Conservation (phyloP, 1,284 basidiomycete species). For the Ceratobasidium sp. region DNA sequence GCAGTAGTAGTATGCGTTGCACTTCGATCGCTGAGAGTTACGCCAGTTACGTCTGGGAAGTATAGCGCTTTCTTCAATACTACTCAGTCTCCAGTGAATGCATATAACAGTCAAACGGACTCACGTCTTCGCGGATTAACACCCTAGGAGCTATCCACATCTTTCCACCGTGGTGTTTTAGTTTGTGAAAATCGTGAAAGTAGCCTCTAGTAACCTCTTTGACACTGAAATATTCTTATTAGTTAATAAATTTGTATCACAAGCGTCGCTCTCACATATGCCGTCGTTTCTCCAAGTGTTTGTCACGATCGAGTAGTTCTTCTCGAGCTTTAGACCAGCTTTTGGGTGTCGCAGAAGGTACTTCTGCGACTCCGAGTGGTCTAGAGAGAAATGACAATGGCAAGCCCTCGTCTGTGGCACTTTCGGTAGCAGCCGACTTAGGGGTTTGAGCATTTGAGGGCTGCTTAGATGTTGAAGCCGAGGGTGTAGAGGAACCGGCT, state of each 20-base stretch:
- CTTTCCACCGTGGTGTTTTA: constrained; percentile 88
- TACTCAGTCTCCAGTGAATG: constrained; percentile 28
- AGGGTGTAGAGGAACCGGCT: not conserved
- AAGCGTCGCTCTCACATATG: constrained; percentile 66
- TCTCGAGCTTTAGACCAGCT: constrained; percentile 75
- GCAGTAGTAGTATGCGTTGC: constrained; percentile 82
- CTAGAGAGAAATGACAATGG: constrained; percentile 61
- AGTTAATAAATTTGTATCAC: not conserved
- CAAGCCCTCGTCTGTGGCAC: not conserved
- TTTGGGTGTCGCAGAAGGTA: constrained; percentile 65
- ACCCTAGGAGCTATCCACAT: constrained; percentile 93
- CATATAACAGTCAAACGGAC: constrained; percentile 53
- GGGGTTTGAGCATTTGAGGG: not conserved
- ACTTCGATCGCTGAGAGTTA: constrained; percentile 64
- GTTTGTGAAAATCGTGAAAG: constrained; percentile 88
- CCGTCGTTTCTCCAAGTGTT: constrained; percentile 74
- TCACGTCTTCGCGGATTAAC: constrained; percentile 87
- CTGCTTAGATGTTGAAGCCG: not conserved
- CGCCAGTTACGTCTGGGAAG: constrained; percentile 89
- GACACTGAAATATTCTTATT: constrained; percentile 62
- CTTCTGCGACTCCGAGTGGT: constrained; percentile 77
- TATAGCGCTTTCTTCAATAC: constrained; percentile 80
- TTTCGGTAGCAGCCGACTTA: constrained; percentile 6
- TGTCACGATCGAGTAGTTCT: constrained; percentile 77
- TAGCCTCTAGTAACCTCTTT: constrained; percentile 90